phyloP scores from a whole-genome alignment of 257 asterid species.

The Oldenlandia corymbosa region DNA sequence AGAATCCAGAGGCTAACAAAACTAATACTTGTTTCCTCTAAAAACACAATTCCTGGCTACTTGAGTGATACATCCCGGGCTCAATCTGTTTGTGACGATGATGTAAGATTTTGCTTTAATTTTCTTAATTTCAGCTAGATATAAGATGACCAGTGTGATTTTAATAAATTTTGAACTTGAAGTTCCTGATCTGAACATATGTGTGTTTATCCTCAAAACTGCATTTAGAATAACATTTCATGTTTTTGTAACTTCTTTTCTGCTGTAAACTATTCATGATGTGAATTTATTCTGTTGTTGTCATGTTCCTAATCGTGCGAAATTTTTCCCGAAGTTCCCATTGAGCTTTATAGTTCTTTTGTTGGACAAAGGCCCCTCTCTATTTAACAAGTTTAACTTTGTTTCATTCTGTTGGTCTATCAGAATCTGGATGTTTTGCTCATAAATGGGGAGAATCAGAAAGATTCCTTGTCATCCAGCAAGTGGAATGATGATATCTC shows the following conservation, averaged over 20 bases:
- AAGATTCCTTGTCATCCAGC: conserved; percentile 63
- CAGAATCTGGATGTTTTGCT: conserved; percentile 71
- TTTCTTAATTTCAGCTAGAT: conserved; percentile 4
- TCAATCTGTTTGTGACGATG: conserved; percentile 66
- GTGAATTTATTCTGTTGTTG: background rate
- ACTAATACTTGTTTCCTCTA: conserved; percentile 93
- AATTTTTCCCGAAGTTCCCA: background rate
- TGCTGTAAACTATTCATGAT: background rate
- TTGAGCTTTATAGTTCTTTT: background rate
- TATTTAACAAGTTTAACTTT: conserved; percentile 21
- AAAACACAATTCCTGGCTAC: conserved; percentile 62
- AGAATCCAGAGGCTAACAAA: conserved; percentile 97
- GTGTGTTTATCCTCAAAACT: background rate
- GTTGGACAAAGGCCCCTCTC: conserved; percentile 10
- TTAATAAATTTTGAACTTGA: background rate
- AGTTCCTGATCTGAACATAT: background rate
- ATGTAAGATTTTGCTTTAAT: conserved; percentile 44
- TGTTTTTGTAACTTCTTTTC: background rate
- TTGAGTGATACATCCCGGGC: conserved; percentile 53
- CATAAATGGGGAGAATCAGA: conserved; percentile 44
- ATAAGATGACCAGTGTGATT: conserved; percentile 1
- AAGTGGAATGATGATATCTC: conserved; percentile 79
- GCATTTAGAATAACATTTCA: background rate
- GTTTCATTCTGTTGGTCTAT: conserved; percentile 24
- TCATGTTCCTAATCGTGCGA: background rate